These are phyloP conservation scores for Cordyceps cicadae DNA, from an alignment of 2,329 filamentous ascomycete genomes.

Conservation along the genomic window DNA sequence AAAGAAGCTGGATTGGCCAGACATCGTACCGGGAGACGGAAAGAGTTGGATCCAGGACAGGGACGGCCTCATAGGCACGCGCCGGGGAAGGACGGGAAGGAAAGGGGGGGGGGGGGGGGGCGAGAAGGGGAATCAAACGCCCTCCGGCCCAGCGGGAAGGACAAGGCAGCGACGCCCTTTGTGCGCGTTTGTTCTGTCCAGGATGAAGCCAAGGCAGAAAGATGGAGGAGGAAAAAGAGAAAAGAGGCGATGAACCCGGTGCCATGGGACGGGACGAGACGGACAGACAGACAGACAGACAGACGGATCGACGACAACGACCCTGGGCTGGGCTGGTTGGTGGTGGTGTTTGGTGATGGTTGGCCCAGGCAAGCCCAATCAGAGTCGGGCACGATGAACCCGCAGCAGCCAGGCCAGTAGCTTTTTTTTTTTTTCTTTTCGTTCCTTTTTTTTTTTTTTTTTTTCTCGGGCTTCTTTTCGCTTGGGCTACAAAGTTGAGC, in stretches of 20 bases:
- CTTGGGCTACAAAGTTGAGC: neutral
- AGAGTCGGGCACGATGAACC: conserved; percentile 7
- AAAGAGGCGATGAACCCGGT: neutral
- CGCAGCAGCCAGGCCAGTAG: neutral
- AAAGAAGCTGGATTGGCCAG: no score
- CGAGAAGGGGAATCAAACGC: no score
- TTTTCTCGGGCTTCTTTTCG: no score
- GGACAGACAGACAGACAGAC: conserved; percentile 8
- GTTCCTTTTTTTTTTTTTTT: no score
- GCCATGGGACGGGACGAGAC: neutral
- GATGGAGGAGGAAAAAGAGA: neutral
- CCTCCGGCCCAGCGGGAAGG: neutral
- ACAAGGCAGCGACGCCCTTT: no score
- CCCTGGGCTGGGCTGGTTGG: no score
- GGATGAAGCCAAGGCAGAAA: no score
- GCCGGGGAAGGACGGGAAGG: conserved; percentile 3
- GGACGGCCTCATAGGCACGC: neutral
- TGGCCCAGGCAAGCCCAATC: neutral
- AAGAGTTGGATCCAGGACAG: neutral
- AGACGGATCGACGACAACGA: neutral
- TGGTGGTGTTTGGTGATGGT: no score
- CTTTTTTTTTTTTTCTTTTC: no score
- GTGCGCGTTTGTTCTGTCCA: no score
- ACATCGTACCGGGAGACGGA: no score
- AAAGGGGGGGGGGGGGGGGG: no score